phyloP scores from a whole-genome alignment of 768 basidiomycete species.

The Tulasnella calospora region DNA sequence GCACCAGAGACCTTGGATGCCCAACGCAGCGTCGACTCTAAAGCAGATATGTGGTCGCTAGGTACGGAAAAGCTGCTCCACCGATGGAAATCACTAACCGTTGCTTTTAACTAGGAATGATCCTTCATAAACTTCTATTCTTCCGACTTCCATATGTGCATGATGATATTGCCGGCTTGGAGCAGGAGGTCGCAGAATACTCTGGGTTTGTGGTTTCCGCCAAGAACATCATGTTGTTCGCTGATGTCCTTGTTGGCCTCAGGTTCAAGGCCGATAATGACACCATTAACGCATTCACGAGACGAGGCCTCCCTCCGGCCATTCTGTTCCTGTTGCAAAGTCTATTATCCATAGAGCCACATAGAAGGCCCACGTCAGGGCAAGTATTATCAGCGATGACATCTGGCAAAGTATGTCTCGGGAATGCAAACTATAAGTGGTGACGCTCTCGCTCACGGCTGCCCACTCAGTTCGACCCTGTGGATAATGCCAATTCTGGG shows the following conservation, averaged over 20 bases:
- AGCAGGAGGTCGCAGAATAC: slow-evolving; percentile 69
- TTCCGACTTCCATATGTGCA: slow-evolving; percentile 82
- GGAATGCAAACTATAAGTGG: neutral
- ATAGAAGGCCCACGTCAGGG: slow-evolving; percentile 14
- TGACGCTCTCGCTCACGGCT: neutral
- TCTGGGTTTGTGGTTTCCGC: slow-evolving; percentile 51
- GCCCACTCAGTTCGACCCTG: neutral
- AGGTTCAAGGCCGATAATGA: slow-evolving; percentile 21
- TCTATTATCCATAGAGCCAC: slow-evolving; percentile 3
- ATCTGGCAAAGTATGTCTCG: slow-evolving; percentile 8
- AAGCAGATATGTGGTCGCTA: slow-evolving; percentile 94
- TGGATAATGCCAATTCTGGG: neutral
- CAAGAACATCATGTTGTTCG: neutral
- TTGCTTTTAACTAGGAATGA: slow-evolving; percentile 49
- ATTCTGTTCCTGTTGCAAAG: slow-evolving; percentile 22
- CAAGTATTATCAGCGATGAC: slow-evolving; percentile 16
- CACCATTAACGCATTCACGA: neutral
- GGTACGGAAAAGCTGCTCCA: slow-evolving; percentile 40
- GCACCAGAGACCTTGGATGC: slow-evolving; percentile 82
- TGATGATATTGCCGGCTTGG: slow-evolving; percentile 64
- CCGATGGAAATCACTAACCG: neutral
- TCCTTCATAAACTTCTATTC: slow-evolving; percentile 88
- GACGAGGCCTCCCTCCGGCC: slow-evolving; percentile 2
- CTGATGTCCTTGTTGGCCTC: neutral
- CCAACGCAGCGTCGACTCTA: slow-evolving; percentile 67